Evolutionary conservation across 1,284 basidiomycete species (phyloP), one percentile per base, ranked within the genome.

Genomic region (Psilocybe mexicana): DNA sequence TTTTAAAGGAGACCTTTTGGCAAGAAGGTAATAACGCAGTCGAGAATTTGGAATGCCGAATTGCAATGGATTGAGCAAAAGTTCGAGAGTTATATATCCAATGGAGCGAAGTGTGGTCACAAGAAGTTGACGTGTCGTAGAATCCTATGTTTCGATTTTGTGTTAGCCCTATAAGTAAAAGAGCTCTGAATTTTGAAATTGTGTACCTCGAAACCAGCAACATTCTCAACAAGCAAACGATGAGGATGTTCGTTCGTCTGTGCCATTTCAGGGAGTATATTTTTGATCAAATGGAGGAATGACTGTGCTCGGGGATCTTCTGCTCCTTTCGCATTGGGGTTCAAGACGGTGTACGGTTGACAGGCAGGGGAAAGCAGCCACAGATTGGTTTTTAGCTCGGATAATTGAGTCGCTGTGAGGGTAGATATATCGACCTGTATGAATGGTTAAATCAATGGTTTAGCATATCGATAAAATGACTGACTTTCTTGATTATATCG

Each of bases 291-390:
- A 69, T 88, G 83, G 26, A 90, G 75, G 69, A 92, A 92, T 0
- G 88, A 89, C 63, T 79, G 78, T 7, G 89, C 89, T n/a, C 89
- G 80, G 3, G 89, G 86, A 72, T 92, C 90, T 24, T 73, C 72
- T 7, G 79, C 80, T 5, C 87, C 90, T 74, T 85, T 86, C 7
- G 88, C 85, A 24, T 78, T 74, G 2, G 88, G 84, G 65, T 90
- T 91, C 54, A 92, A 74, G 1, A 90, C 81, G 0, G 90, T 92
- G 65, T 92, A 92, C 0, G 90, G 90, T 66, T 92, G 90, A 67
- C 90, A 92, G 7, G 89, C 84, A 3, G 89, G 90, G 0, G 90
- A 92, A 42, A 91, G 70, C 25, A 92, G 78, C 88, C 90, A 92
- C 4, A 90, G 66, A 61, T 84, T 70, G 26, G 85, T 83, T 60